Conservation (phyloP, 495 filamentous ascomycete genomes). For the Pseudomonodictys pantanalensis region DNA sequence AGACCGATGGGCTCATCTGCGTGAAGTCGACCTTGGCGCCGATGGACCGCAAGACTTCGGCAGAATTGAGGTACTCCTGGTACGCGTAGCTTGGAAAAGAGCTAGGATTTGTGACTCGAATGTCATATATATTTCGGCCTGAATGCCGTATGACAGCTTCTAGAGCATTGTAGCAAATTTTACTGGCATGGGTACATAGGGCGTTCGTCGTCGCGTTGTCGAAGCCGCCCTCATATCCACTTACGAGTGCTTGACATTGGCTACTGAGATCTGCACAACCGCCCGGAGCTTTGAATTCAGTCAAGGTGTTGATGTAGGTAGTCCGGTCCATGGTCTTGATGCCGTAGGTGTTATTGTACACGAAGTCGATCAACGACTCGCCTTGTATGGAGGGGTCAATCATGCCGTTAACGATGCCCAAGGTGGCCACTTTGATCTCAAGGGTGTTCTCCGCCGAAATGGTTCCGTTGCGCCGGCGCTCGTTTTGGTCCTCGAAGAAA, state of each 20-base stretch:
- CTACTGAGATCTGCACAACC: conserved; percentile 31
- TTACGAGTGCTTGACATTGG: conserved; percentile 28
- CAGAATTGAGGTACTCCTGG: conserved; percentile 40
- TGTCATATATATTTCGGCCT: conserved; percentile 35
- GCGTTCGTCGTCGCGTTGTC: conserved; percentile 34
- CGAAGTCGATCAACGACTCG: conserved; percentile 33
- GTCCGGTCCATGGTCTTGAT: conserved; percentile 37
- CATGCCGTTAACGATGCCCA: conserved; percentile 49
- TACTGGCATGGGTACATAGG: conserved; percentile 30
- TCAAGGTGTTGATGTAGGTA: conserved; percentile 31
- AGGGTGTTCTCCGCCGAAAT: conserved; percentile 42
- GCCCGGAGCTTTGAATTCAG: conserved; percentile 18
- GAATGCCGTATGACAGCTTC: neutral
- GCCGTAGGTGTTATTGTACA: conserved; percentile 44
- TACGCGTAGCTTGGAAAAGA: conserved; percentile 37
- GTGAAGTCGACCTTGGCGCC: conserved; percentile 41
- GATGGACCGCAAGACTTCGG: conserved; percentile 38
- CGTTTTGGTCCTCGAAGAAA: conserved; percentile 47
- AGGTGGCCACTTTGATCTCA: conserved; percentile 42
- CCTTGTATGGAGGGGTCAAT: conserved; percentile 41
- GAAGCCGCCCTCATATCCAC: conserved; percentile 38
- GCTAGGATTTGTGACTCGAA: conserved; percentile 27
- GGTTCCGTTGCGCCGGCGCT: conserved; percentile 37
- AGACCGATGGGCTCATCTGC: conserved; percentile 32
- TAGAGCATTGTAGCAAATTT: conserved; percentile 19